These are phyloP conservation scores for Alternaria arbusti DNA, from an alignment of 2,329 filamentous ascomycete genomes.

Conservation along the genomic window DNA sequence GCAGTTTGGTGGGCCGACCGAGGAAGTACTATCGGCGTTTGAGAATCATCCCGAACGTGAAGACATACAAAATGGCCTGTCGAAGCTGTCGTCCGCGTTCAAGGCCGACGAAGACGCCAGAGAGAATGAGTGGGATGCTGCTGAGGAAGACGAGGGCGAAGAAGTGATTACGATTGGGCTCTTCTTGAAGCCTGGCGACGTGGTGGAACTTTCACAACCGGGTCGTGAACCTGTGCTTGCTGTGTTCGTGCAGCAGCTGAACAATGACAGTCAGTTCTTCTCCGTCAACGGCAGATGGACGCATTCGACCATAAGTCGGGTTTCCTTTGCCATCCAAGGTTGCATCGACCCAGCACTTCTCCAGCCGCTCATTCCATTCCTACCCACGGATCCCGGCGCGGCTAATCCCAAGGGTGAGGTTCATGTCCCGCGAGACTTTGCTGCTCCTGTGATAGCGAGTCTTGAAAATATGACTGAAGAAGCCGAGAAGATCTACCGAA, in stretches of 20 bases:
- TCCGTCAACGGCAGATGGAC: constrained; percentile 59
- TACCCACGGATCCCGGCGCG: constrained; percentile 52
- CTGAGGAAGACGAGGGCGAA: constrained; percentile 30
- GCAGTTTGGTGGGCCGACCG: constrained; percentile 44
- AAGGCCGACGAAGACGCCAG: constrained; percentile 33
- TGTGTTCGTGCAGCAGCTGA: constrained; percentile 56
- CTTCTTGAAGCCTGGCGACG: constrained; percentile 54
- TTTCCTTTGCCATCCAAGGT: constrained; percentile 58
- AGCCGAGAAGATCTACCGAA: constrained; percentile 56
- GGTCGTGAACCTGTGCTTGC: constrained; percentile 53
- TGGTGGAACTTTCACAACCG: constrained; percentile 54
- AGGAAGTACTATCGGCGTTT: constrained; percentile 39
- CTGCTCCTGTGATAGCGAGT: constrained; percentile 52
- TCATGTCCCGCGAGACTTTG: constrained; percentile 54
- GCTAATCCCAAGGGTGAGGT: constrained; percentile 40
- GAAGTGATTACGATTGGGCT: constrained; percentile 45
- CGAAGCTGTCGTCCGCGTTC: constrained; percentile 27
- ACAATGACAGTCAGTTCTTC: constrained; percentile 55
- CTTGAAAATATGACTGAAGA: constrained; percentile 54
- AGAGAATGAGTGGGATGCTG: constrained; percentile 26
- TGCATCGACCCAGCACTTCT: constrained; percentile 57
- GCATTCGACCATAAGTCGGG: constrained; percentile 43
- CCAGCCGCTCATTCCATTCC: constrained; percentile 56
- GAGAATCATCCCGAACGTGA: constrained; percentile 33
- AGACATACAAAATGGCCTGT: constrained; percentile 33